These are phyloP conservation scores for Isoetes taiwanensis DNA, from an alignment of 75 land plant species.

Conservation along the genomic window DNA sequence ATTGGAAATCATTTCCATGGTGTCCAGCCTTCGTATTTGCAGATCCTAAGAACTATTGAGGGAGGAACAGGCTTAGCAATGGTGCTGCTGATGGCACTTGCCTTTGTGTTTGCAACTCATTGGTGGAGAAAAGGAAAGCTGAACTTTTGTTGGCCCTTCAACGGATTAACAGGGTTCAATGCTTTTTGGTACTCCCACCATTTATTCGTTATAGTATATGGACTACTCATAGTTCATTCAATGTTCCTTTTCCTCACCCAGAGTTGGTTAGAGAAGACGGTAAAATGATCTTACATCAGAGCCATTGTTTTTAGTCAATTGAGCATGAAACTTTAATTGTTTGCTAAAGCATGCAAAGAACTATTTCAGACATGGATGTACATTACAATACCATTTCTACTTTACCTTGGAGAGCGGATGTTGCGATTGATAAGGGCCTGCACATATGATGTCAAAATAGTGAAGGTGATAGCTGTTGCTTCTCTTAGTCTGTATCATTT, in stretches of 20 bases:
- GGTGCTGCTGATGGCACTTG: conserved; percentile 19
- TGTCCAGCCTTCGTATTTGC: conserved; percentile 13
- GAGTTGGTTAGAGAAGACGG: conserved; percentile 36
- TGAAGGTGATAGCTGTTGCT: conserved; percentile 10
- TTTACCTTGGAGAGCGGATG: conserved; percentile 9
- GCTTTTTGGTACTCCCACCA: conserved; percentile 31
- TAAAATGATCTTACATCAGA: neutral
- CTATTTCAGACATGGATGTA: neutral
- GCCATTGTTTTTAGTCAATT: neutral
- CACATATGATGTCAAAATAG: conserved; percentile 13
- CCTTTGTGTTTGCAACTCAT: conserved; percentile 13
- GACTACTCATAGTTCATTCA: conserved; percentile 23
- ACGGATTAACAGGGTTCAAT: conserved; percentile 24
- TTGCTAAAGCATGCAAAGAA: neutral
- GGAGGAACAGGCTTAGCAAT: conserved; percentile 17
- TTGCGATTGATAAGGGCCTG: conserved; percentile 14
- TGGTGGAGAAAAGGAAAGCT: conserved; percentile 11
- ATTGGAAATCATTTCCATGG: conserved; percentile 12
- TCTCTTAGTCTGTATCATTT: neutral
- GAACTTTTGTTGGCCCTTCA: conserved; percentile 22
- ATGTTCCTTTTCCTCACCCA: conserved; percentile 17
- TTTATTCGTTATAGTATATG: conserved; percentile 27
- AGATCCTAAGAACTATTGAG: conserved; percentile 10
- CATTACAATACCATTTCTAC: neutral
- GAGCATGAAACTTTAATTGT: neutral